Evolutionary conservation across 805 yeast genomes (phyloP).

Genomic region (Suhomyces vadensis): DNA sequence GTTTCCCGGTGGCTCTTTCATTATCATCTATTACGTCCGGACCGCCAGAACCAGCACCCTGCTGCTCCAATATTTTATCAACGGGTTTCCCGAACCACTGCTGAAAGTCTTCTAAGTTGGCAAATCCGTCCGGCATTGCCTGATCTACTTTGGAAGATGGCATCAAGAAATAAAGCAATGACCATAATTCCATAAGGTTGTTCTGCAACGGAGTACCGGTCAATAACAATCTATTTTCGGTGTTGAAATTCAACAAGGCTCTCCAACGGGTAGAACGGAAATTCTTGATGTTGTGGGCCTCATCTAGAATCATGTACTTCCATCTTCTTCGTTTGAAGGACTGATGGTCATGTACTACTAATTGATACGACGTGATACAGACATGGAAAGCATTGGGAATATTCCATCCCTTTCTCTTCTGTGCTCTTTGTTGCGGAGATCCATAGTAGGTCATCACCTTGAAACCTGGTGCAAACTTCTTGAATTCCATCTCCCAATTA

Average conservation of each 20-base stretch:
- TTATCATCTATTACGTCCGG: slow-evolving; percentile 45
- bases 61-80: slow-evolving; percentile 80
- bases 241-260: slow-evolving; percentile 88
- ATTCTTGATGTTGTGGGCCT: slow-evolving; percentile 96
- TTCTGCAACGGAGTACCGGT: slow-evolving; percentile 98
- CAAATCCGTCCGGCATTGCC: slow-evolving; percentile 92
- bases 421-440: slow-evolving; percentile 93
- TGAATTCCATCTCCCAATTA: slow-evolving; percentile 99
- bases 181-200: slow-evolving; percentile 94
- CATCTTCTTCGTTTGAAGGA: slow-evolving; percentile 89
- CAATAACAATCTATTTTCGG: slow-evolving; percentile 79
- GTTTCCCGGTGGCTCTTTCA: slow-evolving; percentile 36
- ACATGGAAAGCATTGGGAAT: slow-evolving; percentile 94
- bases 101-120: slow-evolving; percentile 92
- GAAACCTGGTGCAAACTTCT: slow-evolving; percentile 96
- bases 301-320: slow-evolving; percentile 97
- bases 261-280: slow-evolving; percentile 97
- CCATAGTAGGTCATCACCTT: slow-evolving; percentile 96
- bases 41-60: slow-evolving; percentile 34
- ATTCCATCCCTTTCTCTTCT: slow-evolving; percentile 97
- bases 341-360: slow-evolving; percentile 96
- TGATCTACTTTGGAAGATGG: slow-evolving; percentile 76
- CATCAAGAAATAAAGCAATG: slow-evolving; percentile 90
- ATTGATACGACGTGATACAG: slow-evolving; percentile 94
- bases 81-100: slow-evolving; percentile 99